Percentiles rank a stretch among this genome's conserved stretches.
phyloP scores from a whole-genome alignment of 441 rosid genomes.

The Arabidopsis lyrata region DNA sequence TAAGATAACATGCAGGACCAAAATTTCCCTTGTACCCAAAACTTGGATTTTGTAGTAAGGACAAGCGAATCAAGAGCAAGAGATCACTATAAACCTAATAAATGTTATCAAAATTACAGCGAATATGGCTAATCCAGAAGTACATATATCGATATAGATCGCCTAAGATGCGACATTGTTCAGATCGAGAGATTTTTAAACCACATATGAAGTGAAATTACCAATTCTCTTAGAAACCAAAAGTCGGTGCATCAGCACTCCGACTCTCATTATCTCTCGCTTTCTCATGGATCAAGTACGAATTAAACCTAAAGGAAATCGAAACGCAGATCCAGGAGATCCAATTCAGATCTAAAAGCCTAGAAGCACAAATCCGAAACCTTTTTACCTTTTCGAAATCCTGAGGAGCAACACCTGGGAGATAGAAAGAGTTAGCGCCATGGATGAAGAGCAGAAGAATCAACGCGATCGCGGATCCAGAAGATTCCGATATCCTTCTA shows the following conservation, averaged over 20 bases:
- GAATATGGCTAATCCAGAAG: constrained; percentile 3
- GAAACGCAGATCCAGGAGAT: constrained; percentile 26
- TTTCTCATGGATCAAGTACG: constrained; percentile 8
- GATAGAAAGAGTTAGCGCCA: constrained; percentile 60
- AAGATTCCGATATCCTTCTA: constrained; percentile 32
- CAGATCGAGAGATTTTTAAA: constrained; percentile 27
- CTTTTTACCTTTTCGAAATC: constrained; percentile 65
- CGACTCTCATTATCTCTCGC: constrained; percentile 20
- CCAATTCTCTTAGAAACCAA: background rate
- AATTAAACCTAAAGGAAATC: constrained; percentile 1
- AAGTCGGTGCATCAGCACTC: constrained; percentile 36
- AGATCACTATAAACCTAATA: constrained; percentile 15
- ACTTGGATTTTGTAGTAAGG: constrained; percentile 4
- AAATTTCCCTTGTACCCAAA: constrained; percentile 3
- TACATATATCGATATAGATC: constrained; percentile 12
- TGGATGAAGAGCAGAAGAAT: constrained; percentile 54
- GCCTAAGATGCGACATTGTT: constrained; percentile 35
- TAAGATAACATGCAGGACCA: constrained; percentile 20
- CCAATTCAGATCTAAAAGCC: constrained; percentile 42
- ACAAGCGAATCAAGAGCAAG: background rate
- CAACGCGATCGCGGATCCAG: constrained; percentile 46
- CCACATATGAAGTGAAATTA: constrained; percentile 16
- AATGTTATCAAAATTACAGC: constrained; percentile 8
- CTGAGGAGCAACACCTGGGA: constrained; percentile 72
- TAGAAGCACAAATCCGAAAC: constrained; percentile 22